These are phyloP conservation scores for Vigna unguiculata DNA, from an alignment of 306 rosid species.

Conservation along the genomic window DNA sequence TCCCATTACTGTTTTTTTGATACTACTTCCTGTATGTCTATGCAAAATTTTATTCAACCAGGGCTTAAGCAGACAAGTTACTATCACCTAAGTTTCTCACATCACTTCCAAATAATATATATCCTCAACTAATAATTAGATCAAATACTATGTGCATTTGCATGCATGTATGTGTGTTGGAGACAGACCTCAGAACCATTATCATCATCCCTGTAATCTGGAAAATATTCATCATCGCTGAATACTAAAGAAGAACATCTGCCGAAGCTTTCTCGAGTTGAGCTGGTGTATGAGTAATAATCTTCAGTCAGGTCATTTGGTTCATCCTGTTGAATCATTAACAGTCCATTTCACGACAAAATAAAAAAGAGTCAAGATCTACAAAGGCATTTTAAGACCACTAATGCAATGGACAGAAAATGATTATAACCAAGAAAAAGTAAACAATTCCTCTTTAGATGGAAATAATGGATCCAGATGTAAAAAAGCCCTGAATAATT, in stretches of 20 bases:
- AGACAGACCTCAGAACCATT: slow-evolving; percentile 68
- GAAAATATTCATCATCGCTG: slow-evolving; percentile 76
- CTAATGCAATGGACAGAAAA: slow-evolving; percentile 20
- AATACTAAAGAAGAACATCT: slow-evolving; percentile 87
- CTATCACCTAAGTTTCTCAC: background rate
- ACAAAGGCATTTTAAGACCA: slow-evolving; percentile 12
- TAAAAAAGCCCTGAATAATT: slow-evolving; percentile 3
- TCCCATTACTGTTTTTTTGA: background rate
- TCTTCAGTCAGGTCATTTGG: slow-evolving; percentile 66
- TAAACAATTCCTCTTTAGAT: background rate
- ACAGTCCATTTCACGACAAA: slow-evolving; percentile 32
- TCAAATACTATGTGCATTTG: slow-evolving; percentile 2
- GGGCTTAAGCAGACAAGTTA: background rate
- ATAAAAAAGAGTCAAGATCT: background rate
- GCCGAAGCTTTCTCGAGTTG: slow-evolving; percentile 93
- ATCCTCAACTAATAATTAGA: slow-evolving; percentile 30
- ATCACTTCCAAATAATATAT: slow-evolving; percentile 29
- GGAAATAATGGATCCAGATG: background rate
- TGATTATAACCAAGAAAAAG: background rate
- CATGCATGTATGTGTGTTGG: slow-evolving; percentile 16
- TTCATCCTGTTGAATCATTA: slow-evolving; percentile 68
- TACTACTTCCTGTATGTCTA: background rate
- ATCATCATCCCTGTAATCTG: slow-evolving; percentile 61
- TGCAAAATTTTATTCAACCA: background rate
- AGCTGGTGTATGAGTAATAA: slow-evolving; percentile 80